phyloP scores from a whole-genome alignment of 2,329 filamentous ascomycete species.

The Hypoxylon sp. region DNA sequence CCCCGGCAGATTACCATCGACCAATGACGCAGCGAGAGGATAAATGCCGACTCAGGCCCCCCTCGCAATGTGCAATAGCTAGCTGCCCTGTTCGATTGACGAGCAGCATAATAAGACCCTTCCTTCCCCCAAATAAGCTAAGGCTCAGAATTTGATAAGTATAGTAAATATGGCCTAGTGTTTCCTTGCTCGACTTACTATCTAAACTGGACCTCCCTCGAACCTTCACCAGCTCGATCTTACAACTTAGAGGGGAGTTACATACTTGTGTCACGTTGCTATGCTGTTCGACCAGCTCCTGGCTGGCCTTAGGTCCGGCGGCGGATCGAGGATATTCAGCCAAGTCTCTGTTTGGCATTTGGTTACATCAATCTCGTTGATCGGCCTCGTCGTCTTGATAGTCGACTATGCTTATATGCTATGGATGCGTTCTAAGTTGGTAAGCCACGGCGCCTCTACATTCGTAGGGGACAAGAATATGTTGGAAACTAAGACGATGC shows the following conservation, averaged over 20 bases:
- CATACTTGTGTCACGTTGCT: not conserved
- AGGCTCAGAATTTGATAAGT: conserved; percentile 5
- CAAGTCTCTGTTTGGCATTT: conserved; percentile 42
- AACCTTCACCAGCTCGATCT: not conserved
- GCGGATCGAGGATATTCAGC: conserved; percentile 20
- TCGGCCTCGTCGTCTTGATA: conserved; percentile 49
- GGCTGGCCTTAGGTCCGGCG: conserved; percentile 23
- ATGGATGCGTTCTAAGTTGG: conserved; percentile 63
- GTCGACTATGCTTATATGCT: conserved; percentile 65
- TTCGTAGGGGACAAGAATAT: not conserved
- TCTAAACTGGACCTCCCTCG: not conserved
- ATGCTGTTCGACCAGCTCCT: conserved; percentile 47
- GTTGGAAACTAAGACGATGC: conserved; percentile 25
- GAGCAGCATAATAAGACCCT: conserved; percentile 24
- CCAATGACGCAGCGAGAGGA: conserved; percentile 30
- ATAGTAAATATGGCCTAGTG: not conserved
- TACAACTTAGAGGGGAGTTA: not conserved
- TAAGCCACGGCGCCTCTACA: conserved; percentile 40
- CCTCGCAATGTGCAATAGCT: conserved; percentile 27
- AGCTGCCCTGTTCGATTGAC: conserved; percentile 22
- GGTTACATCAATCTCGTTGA: conserved; percentile 36
- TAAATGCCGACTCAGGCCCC: conserved; percentile 38
- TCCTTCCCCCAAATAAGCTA: conserved; percentile 20
- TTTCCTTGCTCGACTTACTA: not conserved
- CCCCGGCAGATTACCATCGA: conserved; percentile 41